Percentiles rank a stretch among this genome's conserved stretches.
phyloP scores from a whole-genome alignment of 805 yeast genomes.

The Sugiyamaella smithiae region DNA sequence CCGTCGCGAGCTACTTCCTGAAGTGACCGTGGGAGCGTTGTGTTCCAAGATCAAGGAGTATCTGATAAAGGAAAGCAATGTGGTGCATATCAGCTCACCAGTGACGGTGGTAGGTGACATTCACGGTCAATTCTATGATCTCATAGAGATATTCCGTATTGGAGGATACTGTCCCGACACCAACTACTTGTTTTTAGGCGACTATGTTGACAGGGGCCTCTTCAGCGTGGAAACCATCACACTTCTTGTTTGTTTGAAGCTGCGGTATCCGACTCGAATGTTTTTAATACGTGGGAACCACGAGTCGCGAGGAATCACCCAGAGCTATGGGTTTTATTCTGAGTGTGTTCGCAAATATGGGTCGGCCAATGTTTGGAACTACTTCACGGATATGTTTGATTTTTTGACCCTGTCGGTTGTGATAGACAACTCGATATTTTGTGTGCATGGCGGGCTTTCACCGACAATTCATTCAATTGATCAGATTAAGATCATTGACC shows the following conservation, averaged over 20 bases:
- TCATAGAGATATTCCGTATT: conserved; percentile 85
- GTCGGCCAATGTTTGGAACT: conserved; percentile 73
- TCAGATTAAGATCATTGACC: conserved; percentile 83
- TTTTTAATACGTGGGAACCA: conserved; percentile 90
- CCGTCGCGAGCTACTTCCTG: conserved; percentile 64
- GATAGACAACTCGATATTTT: conserved; percentile 84
- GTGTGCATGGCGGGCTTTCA: conserved; percentile 95
- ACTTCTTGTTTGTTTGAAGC: conserved; percentile 72
- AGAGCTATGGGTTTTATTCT: conserved; percentile 93
- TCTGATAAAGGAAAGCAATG: conserved; percentile 77
- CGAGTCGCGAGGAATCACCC: conserved; percentile 94
- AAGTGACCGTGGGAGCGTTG: conserved; percentile 62
- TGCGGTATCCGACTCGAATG: conserved; percentile 84
- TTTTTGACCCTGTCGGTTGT: conserved; percentile 85
- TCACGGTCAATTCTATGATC: conserved; percentile 95
- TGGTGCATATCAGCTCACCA: conserved; percentile 78
- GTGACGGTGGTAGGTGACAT: conserved; percentile 96
- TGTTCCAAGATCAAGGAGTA: conserved; percentile 83
- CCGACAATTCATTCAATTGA: conserved; percentile 94
- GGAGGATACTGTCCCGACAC: conserved; percentile 95
- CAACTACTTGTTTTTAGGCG: conserved; percentile 89
- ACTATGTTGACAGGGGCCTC: conserved; percentile 93
- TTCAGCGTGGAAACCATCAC: conserved; percentile 92
- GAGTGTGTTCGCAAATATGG: conserved; percentile 93
- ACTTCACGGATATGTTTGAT: conserved; percentile 91